Evolutionary conservation across 345 rosid genomes (phyloP), one percentile per base, ranked within the genome.

Genomic region (Euphorbia pulcherrima): DNA sequence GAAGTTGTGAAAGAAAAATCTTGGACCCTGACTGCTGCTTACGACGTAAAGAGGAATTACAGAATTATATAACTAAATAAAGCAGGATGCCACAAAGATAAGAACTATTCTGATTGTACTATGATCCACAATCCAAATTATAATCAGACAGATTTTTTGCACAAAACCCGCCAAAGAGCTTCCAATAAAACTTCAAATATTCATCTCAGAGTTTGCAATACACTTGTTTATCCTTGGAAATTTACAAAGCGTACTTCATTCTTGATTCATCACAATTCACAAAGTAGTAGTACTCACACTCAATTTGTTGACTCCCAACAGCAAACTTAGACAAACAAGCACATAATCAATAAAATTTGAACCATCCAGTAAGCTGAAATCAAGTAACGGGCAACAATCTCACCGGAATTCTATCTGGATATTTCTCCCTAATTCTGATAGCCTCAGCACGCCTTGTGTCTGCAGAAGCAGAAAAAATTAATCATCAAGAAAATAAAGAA

Each of bases 321-420:
- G 2, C 3, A n/a, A 44, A 44, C 50, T 18, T 44, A 50, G 55
- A 50, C 13, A 59, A 33, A 5, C 1, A 6, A 59, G 44, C 27
- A 59, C 64, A 60, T 6, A 29, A 58, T 5, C 13, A 4, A 10
- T 0, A 56, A 56, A 27, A 56, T 54, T 39, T 2, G 1, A 54
- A 5, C 3, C 57, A 53, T 28, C 24, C 4, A 54, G 10, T 54
- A 1, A n/a, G 40, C 40, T 37, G 47, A 30, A 20, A 2, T 20
- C 27, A 37, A 39, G 10, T 21, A 24, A 26, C 18, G 13, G 46
- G 24, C n/a, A 5, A 26, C 9, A 65, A 55, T 52, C 82, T 77
- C 70, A 87, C 96, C 18, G 96, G 96, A 75, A 89, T 80, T 68
- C 96, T 81, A 56, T 85, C 92, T 4, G 96, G 84, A 65, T 87